Percentiles rank a stretch among this genome's conserved stretches.
These are phyloP conservation scores for Ziziphus jujuba DNA, from an alignment of 306 rosid species.

Conservation along the genomic window DNA sequence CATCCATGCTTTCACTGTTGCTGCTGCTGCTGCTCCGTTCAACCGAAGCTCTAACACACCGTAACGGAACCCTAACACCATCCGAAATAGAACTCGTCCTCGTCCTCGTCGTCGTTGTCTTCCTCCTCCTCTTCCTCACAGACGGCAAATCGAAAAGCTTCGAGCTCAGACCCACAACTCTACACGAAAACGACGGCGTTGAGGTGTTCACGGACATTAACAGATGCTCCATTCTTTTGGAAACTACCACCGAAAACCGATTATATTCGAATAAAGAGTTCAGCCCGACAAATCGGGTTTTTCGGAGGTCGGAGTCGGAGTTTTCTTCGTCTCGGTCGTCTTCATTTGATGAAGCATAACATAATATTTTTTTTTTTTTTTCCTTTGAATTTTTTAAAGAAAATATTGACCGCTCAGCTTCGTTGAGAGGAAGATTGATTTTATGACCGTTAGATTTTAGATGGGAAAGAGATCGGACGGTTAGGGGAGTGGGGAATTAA, in stretches of 20 bases:
- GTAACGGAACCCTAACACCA: conserved; percentile 28
- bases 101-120: conserved; percentile 40
- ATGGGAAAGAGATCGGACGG: conserved; percentile 15
- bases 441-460: not conserved
- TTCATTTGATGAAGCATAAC: conserved; percentile 7
- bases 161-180: conserved; percentile 33
- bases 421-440: not conserved
- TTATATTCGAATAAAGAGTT: not conserved
- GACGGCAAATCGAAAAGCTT: conserved; percentile 45
- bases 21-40: conserved; percentile 65
- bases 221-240: conserved; percentile 30
- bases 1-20: conserved; percentile 52
- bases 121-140: conserved; percentile 32
- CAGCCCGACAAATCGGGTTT: conserved; percentile 6
- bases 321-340: conserved; percentile 16
- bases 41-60: conserved; percentile 57
- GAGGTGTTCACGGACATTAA: conserved; percentile 39
- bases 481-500: not conserved
- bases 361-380: not conserved
- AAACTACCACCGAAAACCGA: not conserved
- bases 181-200: conserved; percentile 42
- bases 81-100: conserved; percentile 7
- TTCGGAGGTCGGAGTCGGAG: conserved; percentile 8
- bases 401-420: conserved; percentile 7
- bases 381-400: not conserved